Conservation (phyloP, 1,139 yeast genomes). For the Yamadazyma dushanensis region DNA sequence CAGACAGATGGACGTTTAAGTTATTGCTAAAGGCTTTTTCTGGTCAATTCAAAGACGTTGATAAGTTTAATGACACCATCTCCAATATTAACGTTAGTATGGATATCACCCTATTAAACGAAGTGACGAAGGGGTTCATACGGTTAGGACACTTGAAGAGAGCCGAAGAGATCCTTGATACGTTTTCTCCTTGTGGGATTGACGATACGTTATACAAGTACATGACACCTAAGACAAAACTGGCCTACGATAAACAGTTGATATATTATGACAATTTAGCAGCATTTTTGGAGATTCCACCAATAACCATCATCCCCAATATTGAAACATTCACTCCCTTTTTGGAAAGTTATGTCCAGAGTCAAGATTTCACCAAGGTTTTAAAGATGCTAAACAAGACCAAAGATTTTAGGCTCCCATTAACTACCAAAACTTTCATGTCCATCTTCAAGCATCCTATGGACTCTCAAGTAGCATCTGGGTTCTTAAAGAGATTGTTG, state of each 20-base stretch:
- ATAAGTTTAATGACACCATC: conserved; percentile 7
- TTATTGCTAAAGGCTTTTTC: conserved; percentile 7
- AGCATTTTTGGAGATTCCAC: conserved; percentile 26
- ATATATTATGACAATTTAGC: conserved; percentile 20
- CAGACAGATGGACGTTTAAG: conserved; percentile 15
- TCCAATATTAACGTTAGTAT: conserved; percentile 8
- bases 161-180: conserved; percentile 14
- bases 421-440: conserved; percentile 27
- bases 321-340: conserved; percentile 29
- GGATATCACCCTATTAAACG: conserved; percentile 22
- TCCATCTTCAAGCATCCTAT: background rate
- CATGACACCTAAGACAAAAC: conserved; percentile 21
- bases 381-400: conserved; percentile 14
- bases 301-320: conserved; percentile 22
- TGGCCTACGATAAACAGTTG: conserved; percentile 18
- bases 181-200: conserved; percentile 4
- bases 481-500: conserved; percentile 13
- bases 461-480: background rate
- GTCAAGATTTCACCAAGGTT: background rate
- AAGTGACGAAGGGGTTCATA: conserved; percentile 17
- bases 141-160: conserved; percentile 11
- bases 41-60: conserved; percentile 3
- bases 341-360: conserved; percentile 16
- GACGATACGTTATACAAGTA: conserved; percentile 15
- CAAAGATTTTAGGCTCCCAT: conserved; percentile 21